Base-by-base conservation (phyloP, 192 early-diverging fungal species). In the Backusella morwellensis region DNA sequence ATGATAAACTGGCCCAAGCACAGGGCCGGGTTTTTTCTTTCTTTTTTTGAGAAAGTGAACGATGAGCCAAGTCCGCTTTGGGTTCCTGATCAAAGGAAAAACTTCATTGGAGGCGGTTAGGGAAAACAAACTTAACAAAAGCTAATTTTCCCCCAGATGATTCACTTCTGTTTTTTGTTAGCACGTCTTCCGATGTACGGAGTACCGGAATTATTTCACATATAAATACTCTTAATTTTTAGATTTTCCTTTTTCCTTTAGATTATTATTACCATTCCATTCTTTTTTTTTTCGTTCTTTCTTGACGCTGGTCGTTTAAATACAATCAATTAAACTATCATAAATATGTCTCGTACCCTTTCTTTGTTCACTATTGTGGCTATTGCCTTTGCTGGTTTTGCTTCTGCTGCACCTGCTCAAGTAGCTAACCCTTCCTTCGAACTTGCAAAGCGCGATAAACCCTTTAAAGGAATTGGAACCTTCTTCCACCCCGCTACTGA, bases 401-500 rank as follows among this genome's bases (percentile, higher is more conserved):
- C 68, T 26, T 40, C 68, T 23, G 68, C 75, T 17, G 75, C 66
- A 38, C 75, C 75, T 72, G 17, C 40, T 15, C 29, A 52, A 32
- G 23, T 38, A 9, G 35, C 19, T 29, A 23, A 75, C 7, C 35
- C 34, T 41, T 42, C 41, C 15, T 40, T 59, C 11, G 35, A 21
- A 17, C 38, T 29, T 67, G 54, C 21, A 38, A 59, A 75, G 26
- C n/a, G 38, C 35, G 32, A 29, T 8, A 70, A 32, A 36, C 68
- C 12, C 2, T 81, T 63, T 47, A 59, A 12, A 17, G 80, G 80
- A 35, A 74, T 15, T 41, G 80, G 40, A 23, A 82, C 80, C 15
- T 82, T 77, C 70, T 82, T 82, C 72, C 66, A 70, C 32, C 80
- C 80, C 21, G 77, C 76, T 15, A 67, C 69, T 17, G 80, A 82